Base-by-base conservation (phyloP, 805 yeast species). In the Priceomyces haplophilus region DNA sequence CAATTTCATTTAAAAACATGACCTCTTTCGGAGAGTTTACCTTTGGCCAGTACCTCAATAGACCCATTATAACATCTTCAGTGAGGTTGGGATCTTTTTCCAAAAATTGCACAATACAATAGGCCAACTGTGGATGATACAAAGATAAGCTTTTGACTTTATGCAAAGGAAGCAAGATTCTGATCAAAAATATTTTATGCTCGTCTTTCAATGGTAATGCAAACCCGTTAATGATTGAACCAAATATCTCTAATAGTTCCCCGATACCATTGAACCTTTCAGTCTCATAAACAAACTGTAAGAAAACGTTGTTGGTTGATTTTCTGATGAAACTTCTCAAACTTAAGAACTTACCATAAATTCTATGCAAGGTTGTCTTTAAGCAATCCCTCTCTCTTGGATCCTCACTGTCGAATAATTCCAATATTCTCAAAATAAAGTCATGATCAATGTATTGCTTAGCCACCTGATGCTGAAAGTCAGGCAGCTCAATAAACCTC, bases 161-260 rank as follows among this genome's bases (percentile, higher is more conserved):
- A 64, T 93, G 99, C 62, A 93, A 69, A 21, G 99, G 99, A 20
- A 93, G 74, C 55, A 93, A 75, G 15, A 91, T 91, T 45, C 96
- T 75, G 25, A 87, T 81, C 49, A 93, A 67, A 55, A 93, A 93
- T 11, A 87, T 81, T 65, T 93, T 93, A 66, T 93, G 99, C 64
- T 93, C 99, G 55, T 93, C 98, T 61, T 93, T 93, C 55, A 93
- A 76, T 4, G 99, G 99, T 49, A 93, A 74, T 2, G 99, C 99
- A 72, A 93, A 93, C 11, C 99, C 99, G 65, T 93, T 93, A 59
- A 93, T 93, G 56, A 93, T 93, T 15, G 96, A 85, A 7, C 99
- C 99, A 50, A 93, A 76, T 44, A 93, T 93, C 66, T 93, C 99
- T 51, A 93, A 75, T 48, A 93, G 75, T 69, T 93, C 99, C 7